Conservation (phyloP, 108 stramenopile genomes). For the Skeletonema tropicum region DNA sequence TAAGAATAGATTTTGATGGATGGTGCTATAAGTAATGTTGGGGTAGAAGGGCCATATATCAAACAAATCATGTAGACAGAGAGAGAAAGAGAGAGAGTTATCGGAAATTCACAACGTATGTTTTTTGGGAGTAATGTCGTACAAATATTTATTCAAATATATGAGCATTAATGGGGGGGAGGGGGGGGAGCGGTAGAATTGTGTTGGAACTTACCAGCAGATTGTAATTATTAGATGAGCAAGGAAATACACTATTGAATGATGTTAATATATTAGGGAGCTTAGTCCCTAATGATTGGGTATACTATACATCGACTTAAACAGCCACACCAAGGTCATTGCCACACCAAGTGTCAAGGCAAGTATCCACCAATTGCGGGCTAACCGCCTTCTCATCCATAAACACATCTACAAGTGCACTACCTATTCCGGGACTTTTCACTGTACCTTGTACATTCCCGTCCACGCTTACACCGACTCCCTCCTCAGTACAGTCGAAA, state of each 20-base stretch:
- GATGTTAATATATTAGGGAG: no score
- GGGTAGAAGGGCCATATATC: no score
- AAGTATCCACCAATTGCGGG: slow-evolving; percentile 33
- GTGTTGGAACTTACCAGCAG: background rate
- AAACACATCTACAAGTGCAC: slow-evolving; percentile 36
- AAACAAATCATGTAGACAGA: background rate
- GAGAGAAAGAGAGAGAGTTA: background rate
- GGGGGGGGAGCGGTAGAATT: background rate
- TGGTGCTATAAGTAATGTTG: background rate
- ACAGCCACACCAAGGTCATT: slow-evolving; percentile 3
- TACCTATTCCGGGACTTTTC: slow-evolving; percentile 20
- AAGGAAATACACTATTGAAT: background rate
- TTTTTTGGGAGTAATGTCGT: background rate
- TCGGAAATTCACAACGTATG: background rate
- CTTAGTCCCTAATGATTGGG: no score
- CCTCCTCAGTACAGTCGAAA: slow-evolving; percentile 20
- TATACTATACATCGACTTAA: no score
- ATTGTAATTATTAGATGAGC: slow-evolving; percentile 3
- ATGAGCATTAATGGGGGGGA: background rate
- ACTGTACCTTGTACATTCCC: slow-evolving; percentile 26
- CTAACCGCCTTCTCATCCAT: slow-evolving; percentile 46
- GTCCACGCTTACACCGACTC: slow-evolving; percentile 32
- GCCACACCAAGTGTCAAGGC: slow-evolving; percentile 40
- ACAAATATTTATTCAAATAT: slow-evolving; percentile 1
- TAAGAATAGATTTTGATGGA: background rate